Evolutionary conservation across 139 green algal species (phyloP).

Genomic region (Desmodesmus armatus): DNA sequence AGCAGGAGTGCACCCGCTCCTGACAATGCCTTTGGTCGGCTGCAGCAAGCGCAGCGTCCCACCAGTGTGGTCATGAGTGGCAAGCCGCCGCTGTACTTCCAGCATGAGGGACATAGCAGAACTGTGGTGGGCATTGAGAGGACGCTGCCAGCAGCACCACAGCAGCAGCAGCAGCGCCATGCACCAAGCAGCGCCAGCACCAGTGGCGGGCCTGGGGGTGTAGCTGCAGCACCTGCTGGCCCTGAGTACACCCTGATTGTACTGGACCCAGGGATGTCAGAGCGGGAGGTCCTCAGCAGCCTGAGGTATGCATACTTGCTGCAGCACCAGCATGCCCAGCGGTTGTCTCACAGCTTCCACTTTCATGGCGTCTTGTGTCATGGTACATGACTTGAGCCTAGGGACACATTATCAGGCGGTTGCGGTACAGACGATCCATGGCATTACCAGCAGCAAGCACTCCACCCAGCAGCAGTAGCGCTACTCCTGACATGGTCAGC

Average conservation of each 20-base stretch:
- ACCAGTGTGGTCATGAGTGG: not conserved
- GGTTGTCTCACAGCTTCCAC: too few relatives aligned
- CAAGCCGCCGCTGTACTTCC: slow-evolving; percentile 58
- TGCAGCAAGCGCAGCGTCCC: not conserved
- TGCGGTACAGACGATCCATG: too few relatives aligned
- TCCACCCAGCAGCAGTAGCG: too few relatives aligned
- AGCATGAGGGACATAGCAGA: slow-evolving; percentile 68
- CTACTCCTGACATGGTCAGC: too few relatives aligned
- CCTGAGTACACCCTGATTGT: slow-evolving; percentile 35
- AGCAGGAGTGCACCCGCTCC: not conserved
- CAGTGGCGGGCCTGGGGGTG: not conserved
- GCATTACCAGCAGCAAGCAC: too few relatives aligned
- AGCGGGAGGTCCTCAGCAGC: not conserved
- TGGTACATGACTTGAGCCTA: too few relatives aligned
- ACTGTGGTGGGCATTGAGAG: slow-evolving; percentile 66
- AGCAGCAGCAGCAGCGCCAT: too few relatives aligned
- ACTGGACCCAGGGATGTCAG: slow-evolving; percentile 10
- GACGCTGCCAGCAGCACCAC: not conserved
- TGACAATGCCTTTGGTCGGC: not conserved
- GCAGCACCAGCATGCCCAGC: too few relatives aligned
- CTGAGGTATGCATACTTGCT: slow-evolving; percentile 24
- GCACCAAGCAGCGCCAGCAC: not conserved
- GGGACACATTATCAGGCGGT: too few relatives aligned
- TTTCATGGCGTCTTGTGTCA: too few relatives aligned
- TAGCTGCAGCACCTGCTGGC: not conserved